A percentile compares a stretch with the other conserved stretches of the same genome.
Evolutionary conservation across 768 basidiomycete species (phyloP).

Genomic region (Chiua virens): DNA sequence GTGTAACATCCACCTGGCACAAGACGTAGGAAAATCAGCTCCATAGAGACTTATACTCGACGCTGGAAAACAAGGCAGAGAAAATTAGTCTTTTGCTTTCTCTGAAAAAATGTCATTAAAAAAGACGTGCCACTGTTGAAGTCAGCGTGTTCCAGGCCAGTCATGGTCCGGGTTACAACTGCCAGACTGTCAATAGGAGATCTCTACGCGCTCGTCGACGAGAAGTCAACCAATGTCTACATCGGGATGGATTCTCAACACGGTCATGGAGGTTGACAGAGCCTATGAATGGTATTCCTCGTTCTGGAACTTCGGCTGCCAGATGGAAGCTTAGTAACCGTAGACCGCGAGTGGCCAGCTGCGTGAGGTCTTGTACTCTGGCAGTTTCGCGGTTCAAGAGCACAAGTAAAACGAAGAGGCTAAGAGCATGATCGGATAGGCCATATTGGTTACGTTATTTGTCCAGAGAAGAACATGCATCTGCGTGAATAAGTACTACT

Average conservation of each 20-base stretch:
- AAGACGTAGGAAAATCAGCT: background rate
- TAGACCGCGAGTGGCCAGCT: too few relatives aligned
- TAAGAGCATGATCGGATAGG: too few relatives aligned
- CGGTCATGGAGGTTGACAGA: background rate
- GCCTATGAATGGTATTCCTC: background rate
- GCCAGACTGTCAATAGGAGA: background rate
- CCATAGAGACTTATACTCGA: conserved; percentile 3
- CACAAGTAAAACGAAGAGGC: too few relatives aligned
- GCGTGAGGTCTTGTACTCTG: too few relatives aligned
- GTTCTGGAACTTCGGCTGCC: background rate
- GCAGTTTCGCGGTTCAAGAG: too few relatives aligned
- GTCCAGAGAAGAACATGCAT: too few relatives aligned
- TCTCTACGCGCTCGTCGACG: conserved; percentile 2
- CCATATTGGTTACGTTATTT: too few relatives aligned
- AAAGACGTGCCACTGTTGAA: background rate
- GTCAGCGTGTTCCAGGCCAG: background rate
- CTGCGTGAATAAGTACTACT: too few relatives aligned
- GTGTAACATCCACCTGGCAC: conserved; percentile 1
- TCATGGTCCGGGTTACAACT: background rate
- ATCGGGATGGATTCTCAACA: background rate
- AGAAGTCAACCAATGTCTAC: background rate
- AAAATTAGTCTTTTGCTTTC: background rate
- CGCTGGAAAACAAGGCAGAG: background rate
- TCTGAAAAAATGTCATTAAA: too few relatives aligned
- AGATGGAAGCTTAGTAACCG: too few relatives aligned